Percentiles rank a stretch among this genome's conserved stretches.
These are phyloP conservation scores for Sporothrix pseudoabietina DNA, from an alignment of 2,329 filamentous ascomycete genomes.

Conservation along the genomic window DNA sequence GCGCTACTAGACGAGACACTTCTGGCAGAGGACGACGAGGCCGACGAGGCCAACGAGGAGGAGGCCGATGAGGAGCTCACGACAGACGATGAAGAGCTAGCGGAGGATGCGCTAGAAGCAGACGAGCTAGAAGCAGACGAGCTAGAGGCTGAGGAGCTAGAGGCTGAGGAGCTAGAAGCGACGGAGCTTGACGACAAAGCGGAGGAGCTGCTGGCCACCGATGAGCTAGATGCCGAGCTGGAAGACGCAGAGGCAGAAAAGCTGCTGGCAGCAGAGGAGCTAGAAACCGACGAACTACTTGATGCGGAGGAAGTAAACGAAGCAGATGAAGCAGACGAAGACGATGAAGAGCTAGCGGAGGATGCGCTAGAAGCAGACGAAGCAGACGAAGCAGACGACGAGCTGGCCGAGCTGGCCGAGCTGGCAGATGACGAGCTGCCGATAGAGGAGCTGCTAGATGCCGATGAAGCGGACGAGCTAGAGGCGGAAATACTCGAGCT, in stretches of 20 bases:
- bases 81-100: too few relatives aligned
- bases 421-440: background rate
- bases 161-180: background rate
- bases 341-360: too few relatives aligned
- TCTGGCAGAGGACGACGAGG: too few relatives aligned
- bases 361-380: background rate
- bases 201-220: background rate
- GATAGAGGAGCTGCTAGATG: background rate
- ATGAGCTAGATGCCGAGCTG: background rate
- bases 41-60: too few relatives aligned
- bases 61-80: background rate
- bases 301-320: background rate
- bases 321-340: background rate
- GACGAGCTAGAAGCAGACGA: background rate
- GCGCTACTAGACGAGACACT: too few relatives aligned
- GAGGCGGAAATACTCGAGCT: background rate
- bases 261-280: background rate
- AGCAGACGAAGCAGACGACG: background rate
- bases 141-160: background rate
- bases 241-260: too few relatives aligned
- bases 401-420: background rate
- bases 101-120: too few relatives aligned
- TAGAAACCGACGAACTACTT: background rate
- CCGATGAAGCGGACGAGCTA: background rate
- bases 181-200: background rate